Evolutionary conservation across 768 basidiomycete genomes (phyloP).

Genomic region (Trametes cinnabarina): DNA sequence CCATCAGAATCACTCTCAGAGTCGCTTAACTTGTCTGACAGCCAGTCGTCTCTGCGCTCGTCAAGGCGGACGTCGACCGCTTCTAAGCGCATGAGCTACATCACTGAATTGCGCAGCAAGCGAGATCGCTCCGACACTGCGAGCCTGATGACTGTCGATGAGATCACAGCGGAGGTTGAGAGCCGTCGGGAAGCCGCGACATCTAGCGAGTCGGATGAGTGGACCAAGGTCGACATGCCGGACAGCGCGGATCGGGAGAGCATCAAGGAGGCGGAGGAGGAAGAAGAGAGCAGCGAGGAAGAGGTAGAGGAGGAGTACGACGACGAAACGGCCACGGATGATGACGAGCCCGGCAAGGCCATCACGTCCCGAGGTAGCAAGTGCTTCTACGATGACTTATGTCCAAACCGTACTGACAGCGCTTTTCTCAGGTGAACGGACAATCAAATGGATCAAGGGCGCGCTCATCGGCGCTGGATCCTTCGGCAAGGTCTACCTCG

Average conservation of each 20-base stretch:
- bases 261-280: slow-evolving; percentile 37
- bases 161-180: slow-evolving; percentile 95
- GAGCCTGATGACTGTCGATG: slow-evolving; percentile 92
- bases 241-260: slow-evolving; percentile 38
- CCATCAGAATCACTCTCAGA: slow-evolving; percentile 79
- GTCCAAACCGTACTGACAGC: not conserved
- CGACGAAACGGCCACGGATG: slow-evolving; percentile 39
- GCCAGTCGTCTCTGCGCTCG: slow-evolving; percentile 38
- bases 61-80: slow-evolving; percentile 40
- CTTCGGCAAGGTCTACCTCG: slow-evolving; percentile 92
- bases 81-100: slow-evolving; percentile 71
- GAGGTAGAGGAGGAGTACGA: slow-evolving; percentile 46
- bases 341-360: slow-evolving; percentile 48
- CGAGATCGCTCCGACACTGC: slow-evolving; percentile 87
- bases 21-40: slow-evolving; percentile 53
- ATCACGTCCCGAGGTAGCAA: slow-evolving; percentile 55
- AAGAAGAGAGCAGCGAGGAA: slow-evolving; percentile 48
- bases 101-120: slow-evolving; percentile 77
- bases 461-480: slow-evolving; percentile 94
- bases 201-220: slow-evolving; percentile 53
- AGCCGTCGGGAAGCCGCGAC: slow-evolving; percentile 54
- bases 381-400: slow-evolving; percentile 10
- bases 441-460: slow-evolving; percentile 94
- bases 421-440: slow-evolving; percentile 42
- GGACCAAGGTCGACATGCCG: slow-evolving; percentile 66